Evolutionary conservation across 306 rosid species (phyloP), one percentile per base, ranked within the genome.

Genomic region (Benincasa hispida): DNA sequence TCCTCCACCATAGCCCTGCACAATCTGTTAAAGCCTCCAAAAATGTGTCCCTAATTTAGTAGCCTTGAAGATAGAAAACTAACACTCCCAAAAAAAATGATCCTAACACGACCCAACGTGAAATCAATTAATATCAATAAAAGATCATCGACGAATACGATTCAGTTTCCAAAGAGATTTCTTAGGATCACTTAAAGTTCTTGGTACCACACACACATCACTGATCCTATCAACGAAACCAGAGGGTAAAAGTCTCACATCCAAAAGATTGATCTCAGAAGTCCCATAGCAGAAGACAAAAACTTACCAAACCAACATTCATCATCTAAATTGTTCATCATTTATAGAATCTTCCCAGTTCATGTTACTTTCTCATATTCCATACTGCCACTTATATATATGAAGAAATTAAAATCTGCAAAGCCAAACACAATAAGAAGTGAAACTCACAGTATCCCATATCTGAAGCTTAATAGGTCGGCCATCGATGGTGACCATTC

Each of bases 391-490:
- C 12, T 13, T 3, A 42, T 8, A 41, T 3, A 24, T 1, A 11
- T 0, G 32, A 74, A 74, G 35, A n/a, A 7, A 35, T n/a, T 77
- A 61, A 63, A 53, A 37, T 27, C 30, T 13, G 34, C 30, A 34
- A 58, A 48, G 72, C 3, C 15, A 22, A 75, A 62, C 30, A 1
- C 22, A 55, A 21, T 12, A 67, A 39, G 9, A 67, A 39, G 9
- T 17, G 21, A 12, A 32, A 77, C 90, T 88, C 9, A 93, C 98
- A 25, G 98, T 93, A 79, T 93, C 98, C 98, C 98, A 93, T 88
- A 93, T 93, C 90, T 93, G 98, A 60, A 93, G 98, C 96, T 93
- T 93, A 61, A 90, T 65, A 22, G 97, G 98, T 4, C 93, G 90
- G 15, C 79, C 81, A 30, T 89, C 94, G 66, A 93, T 91, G 83